Evolutionary conservation across 805 yeast species (phyloP), one percentile per base, ranked within the genome.

Genomic region (Wickerhamomyces subpelliculosus): DNA sequence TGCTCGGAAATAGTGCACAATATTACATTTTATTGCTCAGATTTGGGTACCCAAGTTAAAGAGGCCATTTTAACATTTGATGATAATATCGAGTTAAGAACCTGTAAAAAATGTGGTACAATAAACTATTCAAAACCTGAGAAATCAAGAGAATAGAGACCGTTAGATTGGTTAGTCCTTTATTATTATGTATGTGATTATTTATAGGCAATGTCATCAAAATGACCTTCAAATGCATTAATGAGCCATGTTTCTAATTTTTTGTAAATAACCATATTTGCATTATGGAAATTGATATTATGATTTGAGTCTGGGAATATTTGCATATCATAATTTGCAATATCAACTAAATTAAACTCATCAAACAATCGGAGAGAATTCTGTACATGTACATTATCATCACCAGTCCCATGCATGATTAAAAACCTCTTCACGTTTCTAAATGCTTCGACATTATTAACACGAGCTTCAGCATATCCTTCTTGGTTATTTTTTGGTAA

Each of bases 281-380:
- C 96, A 56, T 87, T 86, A 61, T 93, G 94, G 56, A 70, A 78
- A 36, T 60, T 61, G 32, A 93, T 90, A 34, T 80, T 70, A 58
- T 93, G 98, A 54, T 89, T 90, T 19, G 95, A 84, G 58, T 93
- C 98, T 0, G 98, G 97, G 62, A 81, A 93, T 12, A 88, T 72
- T 48, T 80, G 88, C 64, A 88, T 68, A 52, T 93, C 98, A 54
- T 79, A 93, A 54, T 84, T 84, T 40, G 75, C 79, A n/a, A 83
- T 72, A 21, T 56, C 55, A 8, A 56, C 52, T 4, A 59, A 20
- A 50, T 82, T 74, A 40, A 84, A 68, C 20, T 72, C 58, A 53
- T 84, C 89, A 10, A 84, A 39, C 11, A 84, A 62, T 53, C 72
- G 71, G 41, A 73, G 66, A 3, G 84, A 72, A 54, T 84, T 84